Base-by-base conservation (phyloP, 2,329 filamentous ascomycete species). In the Trichothecium roseum region DNA sequence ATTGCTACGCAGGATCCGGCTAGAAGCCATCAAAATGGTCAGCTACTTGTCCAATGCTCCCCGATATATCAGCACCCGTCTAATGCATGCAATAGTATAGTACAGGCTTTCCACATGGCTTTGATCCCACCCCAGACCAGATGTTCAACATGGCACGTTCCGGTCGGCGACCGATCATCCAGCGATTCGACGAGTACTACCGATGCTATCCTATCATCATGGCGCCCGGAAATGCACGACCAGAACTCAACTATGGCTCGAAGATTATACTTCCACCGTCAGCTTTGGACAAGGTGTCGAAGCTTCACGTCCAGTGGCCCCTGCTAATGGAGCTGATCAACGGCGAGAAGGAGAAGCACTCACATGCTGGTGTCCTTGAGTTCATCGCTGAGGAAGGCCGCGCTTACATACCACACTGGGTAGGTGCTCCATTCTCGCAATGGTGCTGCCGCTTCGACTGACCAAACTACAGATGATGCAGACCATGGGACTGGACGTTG, bases 201-300 rank as follows among this genome's bases (percentile, higher is more conserved):
- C 81, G 91, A 51, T 95, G 88, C 68, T 98, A 96, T 54, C 91
- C 91, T 30, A 74, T 95, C 50, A 79, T 81, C 49, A 96, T 98
- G 88, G 78, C 94, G 42, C 86, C 88, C 10, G 88, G 89, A 3
- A 77, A 85, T 27, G 88, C 95, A 51, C 76, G 91, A 46, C 82
- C 84, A 35, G 81, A 88, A 46, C 79, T 94, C 42, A 96, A 96
- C 67, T 88, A 91, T 55, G 91, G 91, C 47, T 93, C 89, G 60
- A 98, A 98, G 68, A 89, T 98, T 50, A 85, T 98, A 55, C 78
- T 98, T 43, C 91, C 91, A n/a, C 84, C 91, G 0, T 94, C 87
- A 26, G 89, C 91, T 5, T 74, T 98, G 37, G 89, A 98, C 66
- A 98, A 95, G 62, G 83, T 98, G 47, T 95, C 91, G 13, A 77